Conservation (phyloP, 2,329 filamentous ascomycete genomes). For the Colletotrichum agaves region DNA sequence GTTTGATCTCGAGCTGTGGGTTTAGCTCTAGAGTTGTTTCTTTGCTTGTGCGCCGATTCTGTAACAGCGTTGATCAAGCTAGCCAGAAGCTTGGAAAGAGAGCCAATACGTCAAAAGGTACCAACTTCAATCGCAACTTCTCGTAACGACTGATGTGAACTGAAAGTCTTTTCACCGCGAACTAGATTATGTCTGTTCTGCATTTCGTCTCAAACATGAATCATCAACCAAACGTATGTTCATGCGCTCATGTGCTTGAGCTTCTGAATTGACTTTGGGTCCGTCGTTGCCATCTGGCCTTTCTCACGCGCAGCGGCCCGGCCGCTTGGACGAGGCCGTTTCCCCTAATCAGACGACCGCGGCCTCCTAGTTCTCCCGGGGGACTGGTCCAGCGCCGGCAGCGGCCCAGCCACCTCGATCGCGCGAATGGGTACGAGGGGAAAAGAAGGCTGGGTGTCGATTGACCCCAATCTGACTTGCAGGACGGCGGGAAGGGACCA, state of each 20-base stretch:
- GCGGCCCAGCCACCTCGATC: slow-evolving; percentile 7
- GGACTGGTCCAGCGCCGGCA: not conserved
- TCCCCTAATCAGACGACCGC: not conserved
- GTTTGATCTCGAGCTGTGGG: slow-evolving; percentile 16
- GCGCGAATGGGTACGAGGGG: not conserved
- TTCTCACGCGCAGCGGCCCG: not conserved
- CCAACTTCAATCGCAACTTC: not conserved
- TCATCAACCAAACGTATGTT: not conserved
- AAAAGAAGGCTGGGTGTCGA: slow-evolving; percentile 1
- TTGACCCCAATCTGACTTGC: slow-evolving; percentile 16
- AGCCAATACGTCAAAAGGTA: slow-evolving; percentile 1
- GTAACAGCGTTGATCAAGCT: not conserved
- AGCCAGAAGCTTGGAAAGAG: not conserved
- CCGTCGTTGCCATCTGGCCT: not conserved
- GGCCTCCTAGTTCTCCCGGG: not conserved
- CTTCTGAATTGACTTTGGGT: not conserved
- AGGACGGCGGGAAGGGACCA: slow-evolving; percentile 1
- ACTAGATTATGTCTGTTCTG: not conserved
- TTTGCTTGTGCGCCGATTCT: slow-evolving; percentile 4
- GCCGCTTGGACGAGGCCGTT: not conserved
- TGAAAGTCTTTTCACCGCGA: not conserved
- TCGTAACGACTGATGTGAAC: not conserved
- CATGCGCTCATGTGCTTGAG: not conserved
- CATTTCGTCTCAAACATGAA: not conserved
- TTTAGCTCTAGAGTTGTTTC: slow-evolving; percentile 8